Percentiles rank a stretch among this genome's conserved stretches.
phyloP scores from a whole-genome alignment of 257 asterid species.

The Parsonsia alboflavescens region DNA sequence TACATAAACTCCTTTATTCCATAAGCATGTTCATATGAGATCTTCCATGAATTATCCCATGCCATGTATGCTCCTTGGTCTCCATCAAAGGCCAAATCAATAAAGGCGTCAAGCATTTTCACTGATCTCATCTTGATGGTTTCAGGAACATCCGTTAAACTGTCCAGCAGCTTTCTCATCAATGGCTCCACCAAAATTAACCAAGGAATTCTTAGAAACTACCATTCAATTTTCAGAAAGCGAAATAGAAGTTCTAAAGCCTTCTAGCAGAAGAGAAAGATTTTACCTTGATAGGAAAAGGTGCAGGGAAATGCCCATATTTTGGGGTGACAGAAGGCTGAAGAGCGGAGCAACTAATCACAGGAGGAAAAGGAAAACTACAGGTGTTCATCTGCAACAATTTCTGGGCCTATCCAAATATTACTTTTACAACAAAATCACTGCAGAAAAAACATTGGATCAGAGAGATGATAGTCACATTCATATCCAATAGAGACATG shows the following conservation, averaged over 20 bases:
- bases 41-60: too few species aligned
- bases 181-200: constrained; percentile 23
- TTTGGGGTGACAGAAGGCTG: constrained; percentile 22
- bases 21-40: too few species aligned
- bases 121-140: constrained; percentile 30
- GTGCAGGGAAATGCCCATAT: constrained; percentile 12
- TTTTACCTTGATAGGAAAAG: constrained; percentile 21
- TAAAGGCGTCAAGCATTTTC: constrained; percentile 40
- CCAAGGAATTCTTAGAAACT: neutral
- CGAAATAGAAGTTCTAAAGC: neutral
- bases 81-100: constrained; percentile 24
- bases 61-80: too few species aligned
- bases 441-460: neutral
- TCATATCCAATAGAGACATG: neutral
- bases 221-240: neutral
- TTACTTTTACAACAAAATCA: neutral
- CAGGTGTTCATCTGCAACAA: neutral
- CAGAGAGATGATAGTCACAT: neutral
- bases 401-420: neutral
- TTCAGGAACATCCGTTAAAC: constrained; percentile 14
- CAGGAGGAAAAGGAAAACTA: neutral
- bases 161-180: constrained; percentile 27
- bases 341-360: constrained; percentile 9
- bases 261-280: neutral
- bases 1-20: too few species aligned